Conservation (phyloP, 2,329 filamentous ascomycete species). For the Clarireedia monteithiana region DNA sequence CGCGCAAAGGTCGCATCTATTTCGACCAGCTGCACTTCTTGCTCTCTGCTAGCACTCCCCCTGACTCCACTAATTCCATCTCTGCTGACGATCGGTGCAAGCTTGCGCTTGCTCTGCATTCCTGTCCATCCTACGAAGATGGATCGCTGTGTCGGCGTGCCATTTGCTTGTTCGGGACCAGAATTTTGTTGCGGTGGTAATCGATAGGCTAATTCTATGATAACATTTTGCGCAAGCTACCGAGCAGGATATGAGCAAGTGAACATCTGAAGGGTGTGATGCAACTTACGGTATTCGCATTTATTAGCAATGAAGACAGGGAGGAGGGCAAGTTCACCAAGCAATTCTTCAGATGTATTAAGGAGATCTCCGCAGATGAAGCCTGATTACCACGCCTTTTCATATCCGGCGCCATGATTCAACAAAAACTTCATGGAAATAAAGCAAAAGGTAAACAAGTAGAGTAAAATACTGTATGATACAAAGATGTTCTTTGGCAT, state of each 20-base stretch:
- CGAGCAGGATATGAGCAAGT: slow-evolving; percentile 1
- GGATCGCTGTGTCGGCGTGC: slow-evolving; percentile 51
- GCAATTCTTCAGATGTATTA: slow-evolving; percentile 87
- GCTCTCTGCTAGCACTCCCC: slow-evolving; percentile 54
- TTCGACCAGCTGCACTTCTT: slow-evolving; percentile 72
- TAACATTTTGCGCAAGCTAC: slow-evolving; percentile 87
- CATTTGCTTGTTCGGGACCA: slow-evolving; percentile 37
- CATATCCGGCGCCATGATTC: slow-evolving; percentile 19
- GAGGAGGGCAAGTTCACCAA: slow-evolving; percentile 85
- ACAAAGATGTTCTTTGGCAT: neutral
- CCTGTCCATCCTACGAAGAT: slow-evolving; percentile 94
- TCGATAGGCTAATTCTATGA: slow-evolving; percentile 82
- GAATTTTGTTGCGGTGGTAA: slow-evolving; percentile 40
- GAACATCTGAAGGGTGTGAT: neutral
- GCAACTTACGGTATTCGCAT: slow-evolving; percentile 73
- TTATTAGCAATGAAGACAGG: slow-evolving; percentile 76
- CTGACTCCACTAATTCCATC: slow-evolving; percentile 60
- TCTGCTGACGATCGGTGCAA: slow-evolving; percentile 63
- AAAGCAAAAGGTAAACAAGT: neutral
- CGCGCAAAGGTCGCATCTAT: slow-evolving; percentile 79
- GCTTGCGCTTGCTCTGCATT: slow-evolving; percentile 85
- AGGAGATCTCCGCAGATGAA: slow-evolving; percentile 72
- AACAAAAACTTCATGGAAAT: slow-evolving; percentile 2
- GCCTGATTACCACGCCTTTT: slow-evolving; percentile 45
- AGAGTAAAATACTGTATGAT: neutral